phyloP scores from a whole-genome alignment of 2,329 filamentous ascomycete genomes.

The Aspergillus fumigatus region DNA sequence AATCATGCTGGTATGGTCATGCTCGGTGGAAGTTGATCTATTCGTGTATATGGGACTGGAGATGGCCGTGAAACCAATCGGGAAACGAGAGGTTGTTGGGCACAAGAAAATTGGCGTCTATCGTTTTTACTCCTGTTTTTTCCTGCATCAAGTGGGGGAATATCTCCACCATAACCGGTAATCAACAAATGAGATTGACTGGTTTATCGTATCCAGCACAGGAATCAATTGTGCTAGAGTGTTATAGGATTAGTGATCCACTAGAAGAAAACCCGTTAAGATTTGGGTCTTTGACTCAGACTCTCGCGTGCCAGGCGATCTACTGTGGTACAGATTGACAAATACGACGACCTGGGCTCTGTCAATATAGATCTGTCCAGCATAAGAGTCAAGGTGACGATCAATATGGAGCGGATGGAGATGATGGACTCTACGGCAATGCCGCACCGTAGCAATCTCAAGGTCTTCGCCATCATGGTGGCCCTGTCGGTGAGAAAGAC shows the following conservation, averaged over 20 bases:
- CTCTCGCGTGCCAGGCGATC: background rate
- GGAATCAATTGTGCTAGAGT: background rate
- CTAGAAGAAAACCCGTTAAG: background rate
- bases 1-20: conserved; percentile 4
- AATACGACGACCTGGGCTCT: background rate
- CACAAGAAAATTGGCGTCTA: no score
- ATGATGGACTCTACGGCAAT: background rate
- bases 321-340: background rate
- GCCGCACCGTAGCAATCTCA: background rate
- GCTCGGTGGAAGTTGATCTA: background rate
- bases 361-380: no score
- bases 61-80: background rate
- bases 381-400: background rate
- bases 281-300: background rate
- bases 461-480: background rate
- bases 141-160: background rate
- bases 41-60: background rate
- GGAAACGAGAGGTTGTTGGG: no score
- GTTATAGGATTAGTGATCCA: background rate
- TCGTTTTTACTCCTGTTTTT: no score
- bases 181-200: background rate
- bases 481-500: background rate
- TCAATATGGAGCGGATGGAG: background rate
- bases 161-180: background rate
- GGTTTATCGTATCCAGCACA: no score